Base-by-base conservation (phyloP, 2,329 filamentous ascomycete genomes). In the Daldinia eschscholtzii region DNA sequence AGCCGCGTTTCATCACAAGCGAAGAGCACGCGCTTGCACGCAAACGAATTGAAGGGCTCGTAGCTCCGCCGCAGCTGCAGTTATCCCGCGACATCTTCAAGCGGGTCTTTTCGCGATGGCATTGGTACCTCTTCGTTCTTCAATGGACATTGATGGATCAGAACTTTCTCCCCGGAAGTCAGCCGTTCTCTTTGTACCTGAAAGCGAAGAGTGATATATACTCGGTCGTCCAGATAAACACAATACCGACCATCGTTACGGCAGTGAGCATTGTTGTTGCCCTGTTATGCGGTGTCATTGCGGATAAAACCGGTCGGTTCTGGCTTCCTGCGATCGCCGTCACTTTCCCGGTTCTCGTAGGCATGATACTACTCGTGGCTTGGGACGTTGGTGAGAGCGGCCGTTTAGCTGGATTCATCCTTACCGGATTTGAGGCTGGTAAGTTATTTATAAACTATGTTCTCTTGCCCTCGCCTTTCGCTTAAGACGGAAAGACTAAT, bases 141-240 rank as follows among this genome's bases (percentile, higher is more conserved):
- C 77, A 81, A 39, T 82, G 80, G 80, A 75, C 75, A 6, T 70
- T 82, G 56, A 74, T 81, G 65, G 79, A 82, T 59, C 78, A 81
- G 64, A 82, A 80, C 62, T 77, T 79, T 42, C 72, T 77, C 15
- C 76, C 78, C 9, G 72, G 74, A 13, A 76, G 75, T 0, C 74
- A 77, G n/a, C 80, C 80, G 0, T 83, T 82, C 64, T 79, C 76
- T 7, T 72, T 83, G 1, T 83, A 82, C 64, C 76, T 83, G 46
- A 81, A 80, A 68, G 80, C 79, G 26, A 77, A 80, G 30, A 72
- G 71, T 28, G 70, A 76, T 4, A 71, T 76, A 3, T 82, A 82
- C 70, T 81, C 81, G 0, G 74, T 83, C 15, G 76, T 78, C 1
- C 77, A 77, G 42, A 77, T 83, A 62, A 83, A 83, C 70, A 82